Base-by-base conservation (phyloP, 305 asterid genomes). In the Vinca major region DNA sequence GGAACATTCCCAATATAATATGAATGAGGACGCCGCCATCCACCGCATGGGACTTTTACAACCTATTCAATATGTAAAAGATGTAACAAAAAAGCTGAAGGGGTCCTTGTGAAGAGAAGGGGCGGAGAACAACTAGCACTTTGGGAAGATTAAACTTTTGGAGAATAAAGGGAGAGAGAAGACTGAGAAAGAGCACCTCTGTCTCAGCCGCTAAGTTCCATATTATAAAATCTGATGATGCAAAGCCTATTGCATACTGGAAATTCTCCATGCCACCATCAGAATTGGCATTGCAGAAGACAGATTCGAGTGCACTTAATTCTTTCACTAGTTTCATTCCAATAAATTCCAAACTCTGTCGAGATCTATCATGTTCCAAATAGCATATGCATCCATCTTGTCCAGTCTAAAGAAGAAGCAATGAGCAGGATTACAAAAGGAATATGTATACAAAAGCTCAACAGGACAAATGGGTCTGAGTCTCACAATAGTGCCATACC, bases 21-120 rank as follows among this genome's bases (percentile, higher is more conserved):
- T 76, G 98, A 87, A 86, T 88, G 91, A 80, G 97, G 98, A 57
- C 98, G 98, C 69, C 97, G 85, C 96, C 98, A 90, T 79, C 98
- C 98, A 73, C 98, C 98, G 69, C 98, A 92, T 61, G 86, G 75
- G 72, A 90, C 79, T 82, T 87, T 86, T 54, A 81, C 67, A 65
- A 87, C 98, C 98, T 92, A 75, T 63, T 62, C 58, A 19, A 58
- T 12, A 13, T 12, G 20, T 39, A 19, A 19, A 61, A 39, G 26
- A 16, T 61, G 48, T 39, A 26, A 4, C 43, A 13, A 4, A 3
- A n/a, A 60, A 60, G 37, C 36, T 4, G 50, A 40, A 40, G 41
- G 40, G 55, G 14, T 63, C 37, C 63, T 43, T 43, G 64, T n/a
- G 37, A 53, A 55, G 53, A 63, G 20, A 58, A 11, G 40, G 65